A percentile compares a stretch with the other conserved stretches of the same genome.
phyloP scores from a whole-genome alignment of 495 filamentous ascomycete genomes.

The Glutinoglossum americanum region DNA sequence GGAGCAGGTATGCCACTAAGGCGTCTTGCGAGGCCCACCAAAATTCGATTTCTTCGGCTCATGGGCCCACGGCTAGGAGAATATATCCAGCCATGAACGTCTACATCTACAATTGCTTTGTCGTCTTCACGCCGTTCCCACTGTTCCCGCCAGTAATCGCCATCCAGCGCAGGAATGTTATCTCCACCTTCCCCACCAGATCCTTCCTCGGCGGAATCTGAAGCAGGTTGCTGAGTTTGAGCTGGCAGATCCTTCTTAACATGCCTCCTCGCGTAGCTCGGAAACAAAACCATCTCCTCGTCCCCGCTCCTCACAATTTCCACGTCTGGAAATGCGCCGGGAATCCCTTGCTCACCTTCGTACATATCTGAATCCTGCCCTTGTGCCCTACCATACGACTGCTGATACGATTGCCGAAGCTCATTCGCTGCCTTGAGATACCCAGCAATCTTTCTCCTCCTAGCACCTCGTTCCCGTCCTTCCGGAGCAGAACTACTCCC shows the following conservation, averaged over 20 bases:
- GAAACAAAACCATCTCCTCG: slow-evolving; percentile 88
- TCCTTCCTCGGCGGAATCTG: slow-evolving; percentile 12
- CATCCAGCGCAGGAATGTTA: slow-evolving; percentile 21
- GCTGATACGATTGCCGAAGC: slow-evolving; percentile 58
- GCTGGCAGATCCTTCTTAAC: slow-evolving; percentile 17
- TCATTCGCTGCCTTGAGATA: slow-evolving; percentile 82
- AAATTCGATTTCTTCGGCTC: slow-evolving; percentile 64
- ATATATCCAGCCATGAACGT: slow-evolving; percentile 89
- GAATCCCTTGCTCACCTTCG: slow-evolving; percentile 36
- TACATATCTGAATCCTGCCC: slow-evolving; percentile 23
- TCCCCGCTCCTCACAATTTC: slow-evolving; percentile 54
- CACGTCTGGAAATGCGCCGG: slow-evolving; percentile 61
- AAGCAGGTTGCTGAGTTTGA: slow-evolving; percentile 10
- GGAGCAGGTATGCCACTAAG: slow-evolving; percentile 59
- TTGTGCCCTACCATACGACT: slow-evolving; percentile 23
- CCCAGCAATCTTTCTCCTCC: slow-evolving; percentile 62
- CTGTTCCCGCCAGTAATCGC: slow-evolving; percentile 44
- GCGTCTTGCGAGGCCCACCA: slow-evolving; percentile 63
- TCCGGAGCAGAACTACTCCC: slow-evolving; percentile 14
- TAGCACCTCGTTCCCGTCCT: slow-evolving; percentile 36
- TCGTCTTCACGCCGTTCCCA: slow-evolving; percentile 54
- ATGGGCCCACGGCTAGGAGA: slow-evolving; percentile 68
- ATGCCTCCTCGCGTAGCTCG: slow-evolving; percentile 65
- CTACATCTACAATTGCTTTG: slow-evolving; percentile 71
- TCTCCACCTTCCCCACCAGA: slow-evolving; percentile 19